A percentile compares a stretch with the other conserved stretches of the same genome.
Evolutionary conservation across 2,329 filamentous ascomycete genomes (phyloP).

Genomic region (Pestalotiopsis fici): DNA sequence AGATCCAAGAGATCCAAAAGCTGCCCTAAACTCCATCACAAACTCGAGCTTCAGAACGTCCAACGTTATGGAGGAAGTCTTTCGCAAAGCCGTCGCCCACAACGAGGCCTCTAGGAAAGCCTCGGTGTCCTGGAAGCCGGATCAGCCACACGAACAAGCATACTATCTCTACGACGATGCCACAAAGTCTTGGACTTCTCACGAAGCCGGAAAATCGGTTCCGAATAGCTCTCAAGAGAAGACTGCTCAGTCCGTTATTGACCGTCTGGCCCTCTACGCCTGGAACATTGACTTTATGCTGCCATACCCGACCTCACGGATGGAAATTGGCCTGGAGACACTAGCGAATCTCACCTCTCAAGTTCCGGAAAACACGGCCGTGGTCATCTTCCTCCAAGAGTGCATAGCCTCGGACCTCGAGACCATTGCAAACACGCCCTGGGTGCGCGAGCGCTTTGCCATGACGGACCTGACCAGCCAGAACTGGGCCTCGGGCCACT

Average conservation of each 20-base stretch:
- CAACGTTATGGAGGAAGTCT: conserved; percentile 22
- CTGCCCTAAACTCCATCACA: neutral
- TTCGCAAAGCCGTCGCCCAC: conserved; percentile 20
- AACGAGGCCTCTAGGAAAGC: conserved; percentile 15
- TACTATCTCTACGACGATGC: conserved; percentile 21
- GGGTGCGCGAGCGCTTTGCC: conserved; percentile 46
- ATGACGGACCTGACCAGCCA: conserved; percentile 43
- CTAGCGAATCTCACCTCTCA: conserved; percentile 17
- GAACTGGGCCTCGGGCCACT: conserved; percentile 43
- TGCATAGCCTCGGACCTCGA: conserved; percentile 45
- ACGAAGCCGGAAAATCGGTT: neutral
- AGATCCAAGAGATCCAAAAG: neutral
- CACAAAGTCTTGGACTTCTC: conserved; percentile 18
- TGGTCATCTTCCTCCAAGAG: conserved; percentile 52
- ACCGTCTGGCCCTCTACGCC: conserved; percentile 22
- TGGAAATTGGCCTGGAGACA: conserved; percentile 25
- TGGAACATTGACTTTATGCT: conserved; percentile 37
- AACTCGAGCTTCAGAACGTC: neutral
- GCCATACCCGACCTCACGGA: conserved; percentile 22
- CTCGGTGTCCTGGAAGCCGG: conserved; percentile 22
- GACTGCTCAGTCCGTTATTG: conserved; percentile 9
- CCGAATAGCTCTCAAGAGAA: no score
- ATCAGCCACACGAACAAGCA: conserved; percentile 25
- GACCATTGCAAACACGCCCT: conserved; percentile 39
- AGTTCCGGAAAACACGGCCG: conserved; percentile 22